These are phyloP conservation scores for Penicillium steckii DNA, from an alignment of 495 filamentous ascomycete genomes.

Conservation along the genomic window DNA sequence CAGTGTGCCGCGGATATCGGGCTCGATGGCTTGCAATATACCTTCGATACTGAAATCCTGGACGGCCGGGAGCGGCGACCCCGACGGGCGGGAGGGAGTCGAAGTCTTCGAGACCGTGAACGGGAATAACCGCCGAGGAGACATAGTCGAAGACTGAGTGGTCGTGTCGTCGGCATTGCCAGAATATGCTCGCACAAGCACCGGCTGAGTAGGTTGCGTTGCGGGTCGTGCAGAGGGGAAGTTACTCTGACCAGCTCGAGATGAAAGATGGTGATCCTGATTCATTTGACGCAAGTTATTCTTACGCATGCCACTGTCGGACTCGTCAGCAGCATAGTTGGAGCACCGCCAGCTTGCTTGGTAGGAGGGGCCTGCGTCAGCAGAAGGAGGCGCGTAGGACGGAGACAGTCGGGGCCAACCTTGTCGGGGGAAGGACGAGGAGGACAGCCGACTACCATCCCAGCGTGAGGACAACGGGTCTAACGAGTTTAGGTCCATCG, in stretches of 20 bases:
- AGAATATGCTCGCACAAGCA: constrained; percentile 46
- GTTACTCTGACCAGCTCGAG: constrained; percentile 20
- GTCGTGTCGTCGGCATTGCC: constrained; percentile 29
- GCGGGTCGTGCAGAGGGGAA: constrained; percentile 19
- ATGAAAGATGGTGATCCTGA: constrained; percentile 21
- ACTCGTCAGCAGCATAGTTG: constrained; percentile 29
- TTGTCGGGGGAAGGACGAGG: constrained; percentile 30
- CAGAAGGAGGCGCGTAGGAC: constrained; percentile 24
- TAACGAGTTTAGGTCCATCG: constrained; percentile 36
- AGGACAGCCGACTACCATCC: constrained; percentile 30
- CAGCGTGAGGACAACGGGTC: constrained; percentile 27
- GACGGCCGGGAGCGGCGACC: constrained; percentile 43
- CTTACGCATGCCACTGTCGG: constrained; percentile 27
- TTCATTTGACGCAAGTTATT: constrained; percentile 32
- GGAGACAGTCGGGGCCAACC: constrained; percentile 30
- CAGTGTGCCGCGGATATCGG: constrained; percentile 55
- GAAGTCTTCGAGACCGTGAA: constrained; percentile 20
- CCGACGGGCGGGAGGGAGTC: constrained; percentile 12
- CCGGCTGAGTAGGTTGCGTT: constrained; percentile 37
- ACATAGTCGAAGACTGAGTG: constrained; percentile 26
- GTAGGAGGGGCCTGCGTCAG: constrained; percentile 21
- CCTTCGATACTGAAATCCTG: constrained; percentile 59
- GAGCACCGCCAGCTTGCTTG: constrained; percentile 22
- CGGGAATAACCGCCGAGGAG: constrained; percentile 33
- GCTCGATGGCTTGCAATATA: constrained; percentile 58